Base-by-base conservation (phyloP, 2,329 filamentous ascomycete genomes). In the Neurospora sp. region DNA sequence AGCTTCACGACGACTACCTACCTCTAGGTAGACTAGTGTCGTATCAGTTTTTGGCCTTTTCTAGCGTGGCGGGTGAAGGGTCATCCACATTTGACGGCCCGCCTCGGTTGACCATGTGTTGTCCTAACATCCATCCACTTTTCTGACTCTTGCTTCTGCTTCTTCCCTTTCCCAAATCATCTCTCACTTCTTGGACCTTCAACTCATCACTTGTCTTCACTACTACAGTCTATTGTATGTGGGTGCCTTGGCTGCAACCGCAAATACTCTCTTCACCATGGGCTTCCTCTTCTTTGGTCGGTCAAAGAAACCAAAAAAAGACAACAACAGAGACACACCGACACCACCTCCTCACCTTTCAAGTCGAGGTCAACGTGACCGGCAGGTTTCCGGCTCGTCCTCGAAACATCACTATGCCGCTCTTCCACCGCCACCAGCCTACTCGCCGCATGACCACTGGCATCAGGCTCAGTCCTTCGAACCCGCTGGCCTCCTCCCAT, bases 281-380 rank as follows among this genome's bases (percentile, higher is more conserved):
- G 75, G 73, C 5, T 75, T 75, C 71, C 76, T 77, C 67, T 75
- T 75, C 71, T 77, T 77, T 68, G 62, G 69, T 68, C 72, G 72
- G 41, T 73, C 72, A 23, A 76, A 73, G 67, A 77, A 76, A 67
- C 71, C 69, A 71, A 77, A 74, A 68, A 76, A 76, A 69, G 72
- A 75, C 70, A 70, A 11, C 41, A 67, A 11, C 41, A 67, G 8
- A 62, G 52, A 62, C 52, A 36, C 38, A 66, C 38, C 62, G 46
- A 52, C 68, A 28, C 33, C 68, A 46, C 38, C 57, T 66, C 10
- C 36, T 62, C 52, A 62, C 28, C 52, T 10, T n/a, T n/a, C 12
- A 8, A 33, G 12, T 33, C 23, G 52, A 62, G 28, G 52, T 36
- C 52, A 62, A 4, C 52, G 28, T 62, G 52, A 62, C 52, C 52